Percentiles rank a stretch among this genome's conserved stretches.
These are phyloP conservation scores for Alisma plantagoaquatica DNA, from an alignment of 106 monocot genomes.

Conservation along the genomic window DNA sequence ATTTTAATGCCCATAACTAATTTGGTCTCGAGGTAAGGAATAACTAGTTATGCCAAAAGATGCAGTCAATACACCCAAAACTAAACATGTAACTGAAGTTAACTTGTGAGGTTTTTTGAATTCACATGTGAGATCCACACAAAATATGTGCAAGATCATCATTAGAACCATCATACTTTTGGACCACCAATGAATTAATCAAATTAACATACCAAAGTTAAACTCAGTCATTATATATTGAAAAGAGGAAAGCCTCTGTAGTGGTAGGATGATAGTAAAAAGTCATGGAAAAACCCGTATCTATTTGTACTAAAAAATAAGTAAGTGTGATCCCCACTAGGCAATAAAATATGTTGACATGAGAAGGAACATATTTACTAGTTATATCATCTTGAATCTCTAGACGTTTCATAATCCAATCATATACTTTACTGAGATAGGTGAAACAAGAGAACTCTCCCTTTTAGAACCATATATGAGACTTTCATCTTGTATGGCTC, in stretches of 20 bases:
- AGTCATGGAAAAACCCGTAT: too few relatives aligned
- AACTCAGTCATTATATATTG: not conserved
- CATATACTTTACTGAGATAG: conserved; percentile 4
- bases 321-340: too few relatives aligned
- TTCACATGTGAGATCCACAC: not conserved
- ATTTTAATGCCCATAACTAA: too few relatives aligned
- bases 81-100: not conserved
- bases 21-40: too few relatives aligned
- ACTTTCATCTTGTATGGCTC: not conserved
- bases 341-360: not conserved
- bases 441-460: not conserved
- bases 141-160: too few relatives aligned
- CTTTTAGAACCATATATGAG: not conserved
- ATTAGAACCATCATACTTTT: too few relatives aligned
- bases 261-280: too few relatives aligned
- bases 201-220: not conserved
- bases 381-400: conserved; percentile 5
- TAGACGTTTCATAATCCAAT: not conserved
- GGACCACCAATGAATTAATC: not conserved
- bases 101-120: not conserved
- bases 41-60: too few relatives aligned
- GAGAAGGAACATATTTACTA: conserved; percentile 5
- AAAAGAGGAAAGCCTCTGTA: too few relatives aligned
- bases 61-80: too few relatives aligned
- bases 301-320: too few relatives aligned